Evolutionary conservation across 192 early-diverging fungal species (phyloP), one percentile per base, ranked within the genome.

Genomic region (Coemansia sp.): DNA sequence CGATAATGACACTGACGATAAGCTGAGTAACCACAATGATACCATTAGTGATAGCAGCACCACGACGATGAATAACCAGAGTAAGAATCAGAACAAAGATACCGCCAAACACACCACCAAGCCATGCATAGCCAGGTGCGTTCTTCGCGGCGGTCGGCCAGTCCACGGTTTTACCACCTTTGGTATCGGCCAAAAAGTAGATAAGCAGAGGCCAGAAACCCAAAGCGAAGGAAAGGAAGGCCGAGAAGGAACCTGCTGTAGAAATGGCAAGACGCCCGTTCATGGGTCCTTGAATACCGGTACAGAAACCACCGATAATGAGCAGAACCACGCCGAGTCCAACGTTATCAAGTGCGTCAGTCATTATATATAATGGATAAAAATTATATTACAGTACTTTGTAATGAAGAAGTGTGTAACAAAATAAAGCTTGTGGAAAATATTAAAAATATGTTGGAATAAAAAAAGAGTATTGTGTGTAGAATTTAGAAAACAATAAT

Each of bases 161-260:
- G 64, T 82, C 56, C 30, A 82, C 63, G 4, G 68, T 58, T 58
- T 82, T 82, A 20, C 79, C 79, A 17, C 79, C 79, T 49, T 71
- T 72, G 18, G 73, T 82, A 54, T 82, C 79, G 0, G 73, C 79
- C 52, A 82, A 31, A 36, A 82, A 82, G 67, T 82, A 82, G 18
- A 82, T 76, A 7, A 82, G 59, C 17, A 82, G 74, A 4, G 79
- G 79, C 79, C 79, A 82, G 79, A 82, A 82, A 1, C 79, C 79
- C 14, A 82, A 50, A 4, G 74, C 74, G 45, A 82, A 82, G 22
- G 73, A 73, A 20, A 82, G 73, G 38, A 82, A 76, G n/a, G 79
- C 69, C 7, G 73, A 69, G 56, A 82, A 82, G 29, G 79, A 82
- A 0, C 79, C 79, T 0, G 70, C 60, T 17, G 73, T 82, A n/a